Percentiles rank a stretch among this genome's conserved stretches.
Conservation (phyloP, 1,139 yeast genomes). For the Scheffersomyces lignicola region DNA sequence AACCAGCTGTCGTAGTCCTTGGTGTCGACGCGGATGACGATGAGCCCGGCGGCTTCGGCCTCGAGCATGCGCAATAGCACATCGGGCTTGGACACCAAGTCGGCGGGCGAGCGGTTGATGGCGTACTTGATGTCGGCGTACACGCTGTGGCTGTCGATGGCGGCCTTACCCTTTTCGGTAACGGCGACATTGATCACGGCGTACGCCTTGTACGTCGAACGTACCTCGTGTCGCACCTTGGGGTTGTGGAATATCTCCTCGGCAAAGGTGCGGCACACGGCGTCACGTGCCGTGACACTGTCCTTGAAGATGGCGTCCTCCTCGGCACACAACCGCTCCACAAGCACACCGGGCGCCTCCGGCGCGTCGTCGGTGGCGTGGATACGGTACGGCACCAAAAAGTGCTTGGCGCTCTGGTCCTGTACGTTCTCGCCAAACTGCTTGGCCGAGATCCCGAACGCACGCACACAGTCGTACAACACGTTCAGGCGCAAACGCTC, state of each 20-base stretch:
- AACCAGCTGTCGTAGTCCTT: constrained; percentile 46
- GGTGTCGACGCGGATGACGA: constrained; percentile 48
- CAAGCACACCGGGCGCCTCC: constrained; percentile 63
- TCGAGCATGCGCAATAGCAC: constrained; percentile 84
- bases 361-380: constrained; percentile 76
- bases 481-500: constrained; percentile 75
- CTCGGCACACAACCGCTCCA: constrained; percentile 54
- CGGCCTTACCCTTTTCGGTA: constrained; percentile 84
- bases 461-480: constrained; percentile 66
- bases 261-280: constrained; percentile 72
- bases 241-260: constrained; percentile 85
- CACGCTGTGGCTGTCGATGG: constrained; percentile 78
- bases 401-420: constrained; percentile 51
- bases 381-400: constrained; percentile 56
- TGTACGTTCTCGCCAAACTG: constrained; percentile 83
- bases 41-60: constrained; percentile 72
- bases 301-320: constrained; percentile 60
- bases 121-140: constrained; percentile 93
- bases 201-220: constrained; percentile 65
- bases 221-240: constrained; percentile 70
- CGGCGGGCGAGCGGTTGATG: constrained; percentile 71
- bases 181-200: constrained; percentile 73
- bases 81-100: constrained; percentile 75
- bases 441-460: constrained; percentile 75
- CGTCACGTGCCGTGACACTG: constrained; percentile 64